Base-by-base conservation (phyloP, 1,284 basidiomycete genomes). In the Dichomitus squalens region DNA sequence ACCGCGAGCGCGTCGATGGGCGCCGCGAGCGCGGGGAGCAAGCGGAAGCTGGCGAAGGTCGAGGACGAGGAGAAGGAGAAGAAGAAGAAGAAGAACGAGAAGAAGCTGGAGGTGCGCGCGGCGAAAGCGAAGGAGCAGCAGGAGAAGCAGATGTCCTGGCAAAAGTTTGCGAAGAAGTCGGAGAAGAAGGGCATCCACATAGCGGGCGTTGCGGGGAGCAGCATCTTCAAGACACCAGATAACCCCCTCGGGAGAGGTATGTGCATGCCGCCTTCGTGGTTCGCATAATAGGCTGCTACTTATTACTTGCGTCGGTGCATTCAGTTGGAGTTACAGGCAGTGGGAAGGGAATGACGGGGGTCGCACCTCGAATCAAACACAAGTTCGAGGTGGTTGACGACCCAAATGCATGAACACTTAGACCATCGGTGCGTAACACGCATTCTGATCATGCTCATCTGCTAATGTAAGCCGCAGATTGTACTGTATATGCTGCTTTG, bases 11-110 rank as follows among this genome's bases (percentile, higher is more conserved):
- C 77, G 11, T 67, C 78, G 0, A 69, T 79, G 38, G 38, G 38
- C 21, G 55, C 29, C n/a, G 44, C 18, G 25, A 49, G 29, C 16
- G 54, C 12, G 21, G 72, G 79, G 18, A 79, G 76, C 64, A 93
- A 93, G 77, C 88, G 91, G 62, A 93, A 94, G 78, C 76, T 89
- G 69, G 85, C 79, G 69, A 85, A 89, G 66, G 86, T 78, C 69
- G 91, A 95, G 77, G 93, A 92, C 66, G 93, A 95, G 68, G 95
- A 95, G 77, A 86, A 88, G 73, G 94, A 94, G 68, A 82, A 79
- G 76, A 96, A 95, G 83, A 95, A 95, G 81, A 93, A 92, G 79
- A 94, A 93, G 78, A 97, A 95, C 69, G 96, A 98, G 77, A 97
- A 96, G 80, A 97, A 97, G 77, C 71, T 94, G 57, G 93, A 95